phyloP scores from a whole-genome alignment of 345 rosid species.

The Cochlearia excelsa region DNA sequence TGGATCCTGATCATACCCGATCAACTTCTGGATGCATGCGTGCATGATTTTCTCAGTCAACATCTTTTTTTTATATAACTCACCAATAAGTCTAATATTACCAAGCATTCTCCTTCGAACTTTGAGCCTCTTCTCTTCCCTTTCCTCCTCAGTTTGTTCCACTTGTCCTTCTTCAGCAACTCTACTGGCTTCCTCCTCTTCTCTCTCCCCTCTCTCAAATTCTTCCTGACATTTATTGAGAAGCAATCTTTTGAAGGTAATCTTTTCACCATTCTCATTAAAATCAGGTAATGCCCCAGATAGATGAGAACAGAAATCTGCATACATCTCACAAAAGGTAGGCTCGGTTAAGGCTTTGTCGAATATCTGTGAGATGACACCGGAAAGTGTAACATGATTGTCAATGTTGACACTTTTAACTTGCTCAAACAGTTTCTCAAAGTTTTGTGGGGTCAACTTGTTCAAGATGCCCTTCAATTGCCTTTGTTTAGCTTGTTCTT shows the following conservation, averaged over 20 bases:
- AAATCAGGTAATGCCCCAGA: slow-evolving; percentile 76
- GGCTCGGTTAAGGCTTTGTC: slow-evolving; percentile 99
- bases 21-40: slow-evolving; percentile 67
- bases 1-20: slow-evolving; percentile 71
- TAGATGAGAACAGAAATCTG: slow-evolving; percentile 67
- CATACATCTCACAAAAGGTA: slow-evolving; percentile 97
- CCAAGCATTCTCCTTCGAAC: slow-evolving; percentile 93
- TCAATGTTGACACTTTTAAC: slow-evolving; percentile 85
- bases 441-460: slow-evolving; percentile 96
- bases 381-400: slow-evolving; percentile 63
- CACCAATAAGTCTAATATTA: slow-evolving; percentile 95
- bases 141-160: slow-evolving; percentile 69
- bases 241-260: slow-evolving; percentile 81
- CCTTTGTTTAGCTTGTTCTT: slow-evolving; percentile 83
- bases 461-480: slow-evolving; percentile 83
- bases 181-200: slow-evolving; percentile 92
- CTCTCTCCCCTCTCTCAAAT: slow-evolving; percentile 89
- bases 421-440: slow-evolving; percentile 86
- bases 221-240: slow-evolving; percentile 96
- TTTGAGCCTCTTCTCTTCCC: slow-evolving; percentile 81
- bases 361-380: slow-evolving; percentile 89
- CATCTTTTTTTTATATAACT: slow-evolving; percentile 88
- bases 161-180: slow-evolving; percentile 74
- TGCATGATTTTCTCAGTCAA: slow-evolving; percentile 95
- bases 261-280: slow-evolving; percentile 62